Base-by-base conservation (phyloP, 176 grass and related monocot species). In the Saccharum spontaneum region DNA sequence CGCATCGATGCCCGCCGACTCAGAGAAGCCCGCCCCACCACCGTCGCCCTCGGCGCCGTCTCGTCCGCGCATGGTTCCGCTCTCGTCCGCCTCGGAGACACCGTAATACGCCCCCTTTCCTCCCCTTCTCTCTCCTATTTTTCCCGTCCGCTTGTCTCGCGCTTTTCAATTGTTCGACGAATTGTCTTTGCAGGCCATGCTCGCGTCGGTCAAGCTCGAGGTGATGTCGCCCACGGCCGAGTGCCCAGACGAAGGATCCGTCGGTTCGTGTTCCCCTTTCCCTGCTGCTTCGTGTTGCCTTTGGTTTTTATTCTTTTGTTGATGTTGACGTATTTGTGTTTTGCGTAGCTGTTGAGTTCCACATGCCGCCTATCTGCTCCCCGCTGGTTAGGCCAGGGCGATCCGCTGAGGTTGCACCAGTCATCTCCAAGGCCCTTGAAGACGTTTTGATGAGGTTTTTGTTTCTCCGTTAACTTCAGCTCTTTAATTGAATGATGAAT, bases 171-270 rank as follows among this genome's bases (percentile, higher is more conserved):
- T 90, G 76, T 79, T 96, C 68, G 87, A 80, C 43, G 81, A 77
- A 91, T 87, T 89, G 86, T 39, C 55, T 85, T 33, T 44, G 38
- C 86, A 98, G 96, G 84, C 88, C n/a, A 98, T 95, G 91, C 75
- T 95, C 68, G 93, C 97, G 40, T 88, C 93, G 28, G 87, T 95
- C 73, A 98, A 98, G 69, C 88, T 98, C n/a, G 97, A 98, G 78
- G 91, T 98, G 33, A 95, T 94, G 97, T 78, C 75, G 15, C 97
- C 97, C 43, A 14, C 88, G 3, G 44, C 75, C 5, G 89, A 92
- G 48, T 67, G 64, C 55, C 88, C 91, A 4, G 91, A 95, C 28
- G 88, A 98, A 74, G 97, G 97, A 85, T 94, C 83, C 11, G 18
- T 98, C 10, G 93, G 97, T 98, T 80, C 67, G 88, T 90, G 15